Evolutionary conservation across 2,329 filamentous ascomycete species (phyloP).

Genomic region (Pseudocercospora macadamiae): DNA sequence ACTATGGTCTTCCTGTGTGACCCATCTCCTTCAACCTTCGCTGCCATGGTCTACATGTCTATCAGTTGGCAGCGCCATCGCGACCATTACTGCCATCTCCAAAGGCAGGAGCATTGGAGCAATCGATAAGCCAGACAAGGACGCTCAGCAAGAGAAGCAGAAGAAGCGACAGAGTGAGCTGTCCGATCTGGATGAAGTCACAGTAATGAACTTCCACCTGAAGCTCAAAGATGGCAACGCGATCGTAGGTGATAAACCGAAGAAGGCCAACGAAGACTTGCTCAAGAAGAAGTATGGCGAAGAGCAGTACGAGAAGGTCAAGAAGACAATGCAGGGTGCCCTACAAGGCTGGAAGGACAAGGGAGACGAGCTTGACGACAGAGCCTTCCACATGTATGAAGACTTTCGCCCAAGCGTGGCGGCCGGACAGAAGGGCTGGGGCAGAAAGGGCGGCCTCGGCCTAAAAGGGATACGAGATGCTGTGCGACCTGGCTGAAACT

Average conservation of each 20-base stretch:
- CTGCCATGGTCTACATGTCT: constrained; percentile 38
- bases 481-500: constrained; percentile 5
- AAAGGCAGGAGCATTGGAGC: constrained; percentile 40
- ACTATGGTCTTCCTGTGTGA: constrained; percentile 34
- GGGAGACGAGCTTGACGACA: constrained; percentile 33
- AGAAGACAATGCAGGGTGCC: constrained; percentile 24
- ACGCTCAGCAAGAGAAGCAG: constrained; percentile 24
- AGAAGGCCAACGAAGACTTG: constrained; percentile 32
- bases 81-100: constrained; percentile 36
- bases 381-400: constrained; percentile 38
- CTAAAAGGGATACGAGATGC: constrained; percentile 20
- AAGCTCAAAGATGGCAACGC: constrained; percentile 34
- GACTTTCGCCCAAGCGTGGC: constrained; percentile 34
- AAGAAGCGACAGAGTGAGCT: constrained; percentile 27
- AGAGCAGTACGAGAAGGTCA: constrained; percentile 29
- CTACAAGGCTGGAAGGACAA: constrained; percentile 30
- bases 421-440: constrained; percentile 37
- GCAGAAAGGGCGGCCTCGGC: constrained; percentile 34
- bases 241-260: constrained; percentile 27
- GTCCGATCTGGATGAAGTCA: constrained; percentile 29
- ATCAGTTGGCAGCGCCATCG: constrained; percentile 37
- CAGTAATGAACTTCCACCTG: constrained; percentile 39
- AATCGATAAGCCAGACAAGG: constrained; percentile 29
- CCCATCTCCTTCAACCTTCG: constrained; percentile 33
- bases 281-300: constrained; percentile 33